Evolutionary conservation across 202 grass and related monocot genomes (phyloP), one percentile per base, ranked within the genome.

Genomic region (Zizania palustris): DNA sequence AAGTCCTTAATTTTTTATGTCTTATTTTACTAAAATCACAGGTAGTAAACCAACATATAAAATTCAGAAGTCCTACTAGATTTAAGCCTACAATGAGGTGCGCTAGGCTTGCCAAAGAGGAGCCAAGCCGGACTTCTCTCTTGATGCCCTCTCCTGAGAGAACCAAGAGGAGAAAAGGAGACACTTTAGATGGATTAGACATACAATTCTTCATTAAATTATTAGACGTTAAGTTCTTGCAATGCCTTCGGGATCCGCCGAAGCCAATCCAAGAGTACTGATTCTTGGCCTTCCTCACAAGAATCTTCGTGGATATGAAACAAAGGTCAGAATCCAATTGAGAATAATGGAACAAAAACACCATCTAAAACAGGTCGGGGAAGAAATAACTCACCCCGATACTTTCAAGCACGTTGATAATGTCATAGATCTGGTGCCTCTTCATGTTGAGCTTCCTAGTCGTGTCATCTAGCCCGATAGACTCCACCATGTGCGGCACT

Each of bases 371-470:
- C 56, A 69, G 0, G 22, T 12, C 4, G 20, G 12, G 5, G 6
- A 34, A 34, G 41, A 49, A 71, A 60, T 35, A 79, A 80, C 84
- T 86, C 11, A 98, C 95, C 91, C 91, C 95, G 9, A 98, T 72
- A n/a, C n/a, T n/a, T n/a, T 94, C 95, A 34, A 98, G 81, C 11
- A 98, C 89, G 81, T 98, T 98, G 75, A 98, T 91, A 11, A 98
- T 94, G 80, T 98, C 95, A n/a, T n/a, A 98, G 89, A 98, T 94
- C 91, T 89, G 91, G 7, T 89, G 84, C 77, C 95, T 82, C 87
- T 98, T 87, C 1, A 98, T 89, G 40, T 83, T 83, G 8, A 98
- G 87, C 70, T 87, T 50, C 62, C 71, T 69, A 9, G 91, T 89
- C 4, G 95, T 85, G 6, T 98, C 89, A 37, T 98, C 95, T 45